Evolutionary conservation across 768 basidiomycete species (phyloP).

Genomic region (Leccinum incarnatum): DNA sequence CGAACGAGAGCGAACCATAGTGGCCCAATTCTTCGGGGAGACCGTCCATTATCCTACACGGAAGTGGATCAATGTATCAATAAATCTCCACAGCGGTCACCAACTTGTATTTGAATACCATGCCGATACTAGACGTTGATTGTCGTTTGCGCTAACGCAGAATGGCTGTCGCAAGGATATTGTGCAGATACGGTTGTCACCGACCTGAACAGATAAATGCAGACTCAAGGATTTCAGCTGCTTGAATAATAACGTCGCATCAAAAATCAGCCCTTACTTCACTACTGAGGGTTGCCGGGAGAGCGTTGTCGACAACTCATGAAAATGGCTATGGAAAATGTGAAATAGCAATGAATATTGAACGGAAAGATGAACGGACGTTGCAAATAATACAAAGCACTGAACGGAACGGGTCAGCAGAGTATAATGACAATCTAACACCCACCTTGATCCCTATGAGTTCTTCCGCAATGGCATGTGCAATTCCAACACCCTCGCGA

Average conservation of each 20-base stretch:
- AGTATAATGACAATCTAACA: neutral
- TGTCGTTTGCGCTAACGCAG: conserved; percentile 48
- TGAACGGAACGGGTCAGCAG: conserved; percentile 28
- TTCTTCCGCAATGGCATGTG: conserved; percentile 80
- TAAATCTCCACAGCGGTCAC: neutral
- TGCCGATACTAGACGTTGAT: conserved; percentile 47
- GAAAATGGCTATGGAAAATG: conserved; percentile 58
- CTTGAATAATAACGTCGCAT: neutral
- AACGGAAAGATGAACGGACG: conserved; percentile 43
- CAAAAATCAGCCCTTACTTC: conserved; percentile 49
- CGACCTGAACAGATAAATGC: conserved; percentile 78
- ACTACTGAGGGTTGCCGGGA: conserved; percentile 75
- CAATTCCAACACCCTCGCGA: conserved; percentile 75
- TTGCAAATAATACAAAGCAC: conserved; percentile 90
- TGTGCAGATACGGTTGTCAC: conserved; percentile 1
- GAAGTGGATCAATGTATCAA: neutral
- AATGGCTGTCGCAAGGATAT: neutral
- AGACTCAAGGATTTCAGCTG: conserved; percentile 44
- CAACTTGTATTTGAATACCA: conserved; percentile 58
- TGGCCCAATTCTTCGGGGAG: conserved; percentile 58
- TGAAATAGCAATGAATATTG: conserved; percentile 1
- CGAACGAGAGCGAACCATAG: conserved; percentile 52
- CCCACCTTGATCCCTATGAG: conserved; percentile 69
- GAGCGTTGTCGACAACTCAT: conserved; percentile 74
- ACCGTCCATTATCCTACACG: conserved; percentile 69